Conservation (phyloP, 2,329 filamentous ascomycete genomes). For the Paraphoma chrysanthemicola region DNA sequence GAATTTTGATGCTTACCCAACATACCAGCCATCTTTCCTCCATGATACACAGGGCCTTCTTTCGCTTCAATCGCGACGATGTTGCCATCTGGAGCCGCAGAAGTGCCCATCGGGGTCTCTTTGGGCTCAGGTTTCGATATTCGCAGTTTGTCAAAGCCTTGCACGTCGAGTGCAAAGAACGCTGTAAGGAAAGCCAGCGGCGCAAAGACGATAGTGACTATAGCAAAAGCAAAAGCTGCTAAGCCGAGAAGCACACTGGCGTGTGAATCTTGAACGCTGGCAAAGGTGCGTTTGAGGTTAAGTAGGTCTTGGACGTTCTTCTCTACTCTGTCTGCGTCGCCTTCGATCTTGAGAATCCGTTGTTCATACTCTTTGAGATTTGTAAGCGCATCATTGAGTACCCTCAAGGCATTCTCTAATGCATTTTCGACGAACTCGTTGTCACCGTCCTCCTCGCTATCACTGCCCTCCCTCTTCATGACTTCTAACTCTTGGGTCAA, state of each 20-base stretch:
- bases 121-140: neutral
- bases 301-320: conserved; percentile 9
- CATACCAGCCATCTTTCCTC: neutral
- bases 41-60: neutral
- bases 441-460: neutral
- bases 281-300: conserved; percentile 15
- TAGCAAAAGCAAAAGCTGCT: conserved; percentile 15
- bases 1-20: neutral
- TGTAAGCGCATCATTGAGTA: no score
- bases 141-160: neutral
- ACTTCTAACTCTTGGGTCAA: neutral
- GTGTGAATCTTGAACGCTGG: conserved; percentile 14
- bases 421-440: no score
- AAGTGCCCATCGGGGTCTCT: neutral
- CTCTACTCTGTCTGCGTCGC: conserved; percentile 4
- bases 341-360: no score
- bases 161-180: conserved; percentile 25
- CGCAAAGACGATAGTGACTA: conserved; percentile 19
- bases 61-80: neutral
- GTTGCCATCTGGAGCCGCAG: neutral
- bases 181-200: conserved; percentile 15
- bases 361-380: no score
- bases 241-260: conserved; percentile 6
- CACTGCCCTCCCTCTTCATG: neutral
- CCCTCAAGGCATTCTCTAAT: no score